A percentile compares a stretch with the other conserved stretches of the same genome.
phyloP scores from a whole-genome alignment of 2,329 filamentous ascomycete genomes.

The Curvularia verruculosa region DNA sequence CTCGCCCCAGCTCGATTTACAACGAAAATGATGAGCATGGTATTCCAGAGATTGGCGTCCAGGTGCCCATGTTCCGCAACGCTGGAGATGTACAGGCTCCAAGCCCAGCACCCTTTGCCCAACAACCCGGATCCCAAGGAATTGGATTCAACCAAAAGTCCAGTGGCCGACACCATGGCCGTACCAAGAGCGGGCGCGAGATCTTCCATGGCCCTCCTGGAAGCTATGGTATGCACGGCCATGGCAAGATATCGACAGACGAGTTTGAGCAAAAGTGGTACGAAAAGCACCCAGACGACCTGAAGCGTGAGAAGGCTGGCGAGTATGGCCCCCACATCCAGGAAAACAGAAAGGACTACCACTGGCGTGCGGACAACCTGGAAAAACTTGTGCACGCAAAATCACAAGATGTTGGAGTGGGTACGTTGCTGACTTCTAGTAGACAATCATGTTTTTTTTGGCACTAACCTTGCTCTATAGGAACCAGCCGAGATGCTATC shows the following conservation, averaged over 20 bases:
- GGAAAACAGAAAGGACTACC: constrained; percentile 72
- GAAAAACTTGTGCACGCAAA: constrained; percentile 85
- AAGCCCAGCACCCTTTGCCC: constrained; percentile 69
- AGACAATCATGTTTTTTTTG: constrained; percentile 49
- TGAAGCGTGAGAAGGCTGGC: constrained; percentile 74
- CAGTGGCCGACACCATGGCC: constrained; percentile 62
- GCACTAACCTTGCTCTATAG: constrained; percentile 61
- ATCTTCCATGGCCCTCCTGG: constrained; percentile 77
- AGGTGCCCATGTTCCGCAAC: constrained; percentile 91
- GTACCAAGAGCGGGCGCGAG: constrained; percentile 74
- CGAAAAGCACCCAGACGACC: constrained; percentile 83
- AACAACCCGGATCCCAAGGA: constrained; percentile 48
- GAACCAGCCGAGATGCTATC: constrained; percentile 65
- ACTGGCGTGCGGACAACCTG: constrained; percentile 85
- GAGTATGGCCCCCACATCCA: constrained; percentile 65
- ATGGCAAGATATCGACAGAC: constrained; percentile 75
- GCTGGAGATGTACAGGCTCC: constrained; percentile 96
- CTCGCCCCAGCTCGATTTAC: constrained; percentile 63
- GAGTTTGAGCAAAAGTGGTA: constrained; percentile 92
- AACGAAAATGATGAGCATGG: constrained; percentile 74
- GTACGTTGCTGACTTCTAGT: constrained; percentile 50
- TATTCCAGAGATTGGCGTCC: constrained; percentile 88
- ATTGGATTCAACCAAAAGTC: constrained; percentile 61
- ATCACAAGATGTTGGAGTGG: constrained; percentile 57
- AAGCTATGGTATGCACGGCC: constrained; percentile 91